Base-by-base conservation (phyloP, 495 filamentous ascomycete species). In the Bacidia gigantensis region DNA sequence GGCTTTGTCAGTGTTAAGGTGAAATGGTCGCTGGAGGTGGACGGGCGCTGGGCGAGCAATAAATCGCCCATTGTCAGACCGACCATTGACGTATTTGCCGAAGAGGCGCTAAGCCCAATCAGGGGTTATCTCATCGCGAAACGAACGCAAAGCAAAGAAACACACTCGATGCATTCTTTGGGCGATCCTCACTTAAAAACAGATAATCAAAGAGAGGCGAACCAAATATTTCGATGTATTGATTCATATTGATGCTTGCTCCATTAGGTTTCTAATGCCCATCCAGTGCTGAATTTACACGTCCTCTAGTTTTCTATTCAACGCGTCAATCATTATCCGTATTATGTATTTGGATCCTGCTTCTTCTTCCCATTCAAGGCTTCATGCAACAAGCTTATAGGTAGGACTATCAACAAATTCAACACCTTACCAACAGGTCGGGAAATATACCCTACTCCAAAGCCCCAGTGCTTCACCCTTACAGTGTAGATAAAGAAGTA, bases 401-500 rank as follows among this genome's bases (percentile, higher is more conserved):
- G 70, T 7, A 35, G 7, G 14, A 14, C 14, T 5, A 35, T 73
- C 10, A 78, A 41, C 14, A 51, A 51, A 44, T 65, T 61, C 51
- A 73, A 60, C 11, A 72, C 35, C 67, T 72, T 69, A 1, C 76
- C 80, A 22, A 72, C 35, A 1, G 58, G 56, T 1, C 73, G 66
- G 59, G 80, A 81, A 7, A 84, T 14, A 50, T 67, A 69, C 0
- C 80, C 77, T 39, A 87, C 67, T 0, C 86, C 86, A 58, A 89
- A 89, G 10, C 67, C 76, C 84, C 82, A 87, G 5, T 81, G 76
- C 54, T 75, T 74, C 44, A 92, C 76, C 17, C 85, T 71, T 2
- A 87, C 78, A 1, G 82, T 83, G 63, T 85, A 92, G 49, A 90
- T 77, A 55, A 93, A 87, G 70, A 93, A 89, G 65, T 89, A 90